Percentiles rank a stretch among this genome's conserved stretches.
These are phyloP conservation scores for Globisporangium nagaii DNA, from an alignment of 352 stramenopile genomes.

Conservation along the genomic window DNA sequence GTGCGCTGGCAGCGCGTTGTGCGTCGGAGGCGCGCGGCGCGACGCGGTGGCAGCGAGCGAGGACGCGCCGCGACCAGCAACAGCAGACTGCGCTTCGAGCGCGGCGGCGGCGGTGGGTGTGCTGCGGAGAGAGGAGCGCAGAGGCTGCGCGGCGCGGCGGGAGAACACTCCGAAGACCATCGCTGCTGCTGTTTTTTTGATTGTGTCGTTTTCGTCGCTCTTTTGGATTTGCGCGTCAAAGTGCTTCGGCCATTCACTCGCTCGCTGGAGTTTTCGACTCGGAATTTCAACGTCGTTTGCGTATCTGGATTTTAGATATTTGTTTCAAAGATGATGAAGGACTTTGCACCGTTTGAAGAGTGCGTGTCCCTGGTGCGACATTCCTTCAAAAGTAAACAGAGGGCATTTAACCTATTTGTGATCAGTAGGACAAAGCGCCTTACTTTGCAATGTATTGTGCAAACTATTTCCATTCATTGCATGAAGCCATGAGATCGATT, in stretches of 20 bases:
- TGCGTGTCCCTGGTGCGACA: too few species aligned
- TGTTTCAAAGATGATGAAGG: not conserved
- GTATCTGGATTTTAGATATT: not conserved
- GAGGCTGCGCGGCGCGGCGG: constrained; percentile 24
- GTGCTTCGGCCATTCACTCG: not conserved
- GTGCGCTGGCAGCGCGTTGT: constrained; percentile 18
- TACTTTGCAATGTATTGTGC: too few species aligned
- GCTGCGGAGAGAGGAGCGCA: constrained; percentile 5
- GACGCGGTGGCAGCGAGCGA: not conserved
- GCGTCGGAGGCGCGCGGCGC: not conserved
- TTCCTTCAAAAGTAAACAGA: too few species aligned
- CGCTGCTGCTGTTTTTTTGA: too few species aligned
- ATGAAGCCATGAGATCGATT: too few species aligned
- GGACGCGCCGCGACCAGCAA: not conserved
- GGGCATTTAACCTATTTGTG: too few species aligned
- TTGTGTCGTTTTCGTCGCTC: not conserved
- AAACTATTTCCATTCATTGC: too few species aligned
- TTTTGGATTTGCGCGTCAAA: not conserved
- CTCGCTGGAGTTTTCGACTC: too few species aligned
- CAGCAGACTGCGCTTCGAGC: not conserved
- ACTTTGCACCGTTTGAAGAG: too few species aligned
- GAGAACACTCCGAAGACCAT: constrained; percentile 28
- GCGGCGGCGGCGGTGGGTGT: not conserved
- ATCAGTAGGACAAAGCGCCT: too few species aligned
- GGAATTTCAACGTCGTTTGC: too few species aligned